phyloP scores from a whole-genome alignment of 1,139 yeast species.

The Taphrina wiesneri region DNA sequence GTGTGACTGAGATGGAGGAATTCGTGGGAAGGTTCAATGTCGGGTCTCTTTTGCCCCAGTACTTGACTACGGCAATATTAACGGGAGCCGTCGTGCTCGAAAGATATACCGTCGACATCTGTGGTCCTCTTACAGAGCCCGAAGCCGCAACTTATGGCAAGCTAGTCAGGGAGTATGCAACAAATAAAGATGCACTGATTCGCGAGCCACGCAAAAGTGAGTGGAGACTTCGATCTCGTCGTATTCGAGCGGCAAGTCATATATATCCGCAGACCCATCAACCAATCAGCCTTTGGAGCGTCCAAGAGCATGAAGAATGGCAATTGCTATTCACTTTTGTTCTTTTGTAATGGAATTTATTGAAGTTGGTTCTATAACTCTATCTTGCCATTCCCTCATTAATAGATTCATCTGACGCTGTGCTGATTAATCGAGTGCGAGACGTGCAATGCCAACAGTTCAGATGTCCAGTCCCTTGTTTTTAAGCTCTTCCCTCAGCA shows the following conservation, averaged over 20 bases:
- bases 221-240: not conserved
- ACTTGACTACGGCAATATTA: conserved; percentile 92
- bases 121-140: not conserved
- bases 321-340: too few relatives aligned
- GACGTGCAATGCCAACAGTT: not conserved
- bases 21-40: conserved; percentile 88
- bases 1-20: conserved; percentile 89
- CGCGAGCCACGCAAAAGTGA: not conserved
- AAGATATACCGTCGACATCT: conserved; percentile 49
- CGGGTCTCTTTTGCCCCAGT: conserved; percentile 97
- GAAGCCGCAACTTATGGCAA: too few relatives aligned
- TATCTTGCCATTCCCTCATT: too few relatives aligned
- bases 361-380: too few relatives aligned
- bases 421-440: not conserved
- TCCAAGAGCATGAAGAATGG: too few relatives aligned
- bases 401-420: too few relatives aligned
- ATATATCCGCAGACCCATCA: not conserved
- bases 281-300: too few relatives aligned
- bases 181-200: too few relatives aligned
- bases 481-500: conserved; percentile 4
- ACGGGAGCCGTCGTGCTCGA: conserved; percentile 96
- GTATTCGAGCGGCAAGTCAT: not conserved
- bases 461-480: conserved; percentile 10
- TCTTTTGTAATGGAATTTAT: too few relatives aligned
- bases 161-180: too few relatives aligned